These are phyloP conservation scores for Sporobolomyces roseus DNA, from an alignment of 768 basidiomycete species.

Conservation along the genomic window DNA sequence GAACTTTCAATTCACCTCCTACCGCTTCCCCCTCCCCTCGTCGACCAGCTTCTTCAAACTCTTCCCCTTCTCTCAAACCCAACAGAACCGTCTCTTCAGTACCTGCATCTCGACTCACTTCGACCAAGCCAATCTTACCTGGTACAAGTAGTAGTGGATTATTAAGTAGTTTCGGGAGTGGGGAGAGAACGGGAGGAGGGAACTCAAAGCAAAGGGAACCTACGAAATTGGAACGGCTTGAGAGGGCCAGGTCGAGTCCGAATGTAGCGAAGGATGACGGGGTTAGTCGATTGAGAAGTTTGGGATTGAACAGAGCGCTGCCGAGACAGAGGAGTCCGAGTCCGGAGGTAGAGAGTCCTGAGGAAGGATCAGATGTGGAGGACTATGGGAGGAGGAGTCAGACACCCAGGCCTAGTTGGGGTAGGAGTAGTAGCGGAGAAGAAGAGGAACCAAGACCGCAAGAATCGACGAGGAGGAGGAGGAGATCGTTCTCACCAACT, in stretches of 20 bases:
- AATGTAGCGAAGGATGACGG: neutral
- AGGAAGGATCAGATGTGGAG: neutral
- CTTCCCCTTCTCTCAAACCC: neutral
- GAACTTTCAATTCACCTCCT: neutral
- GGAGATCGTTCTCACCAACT: neutral
- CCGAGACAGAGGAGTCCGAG: neutral
- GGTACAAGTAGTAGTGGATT: neutral
- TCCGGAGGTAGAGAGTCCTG: neutral
- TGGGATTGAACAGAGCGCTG: slow-evolving; percentile 5
- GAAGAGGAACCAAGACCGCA: neutral
- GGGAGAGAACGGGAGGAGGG: neutral
- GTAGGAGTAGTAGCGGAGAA: neutral
- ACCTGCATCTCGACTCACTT: neutral
- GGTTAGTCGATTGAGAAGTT: neutral
- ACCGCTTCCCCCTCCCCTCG: neutral
- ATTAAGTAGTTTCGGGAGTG: slow-evolving; percentile 5
- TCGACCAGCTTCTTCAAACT: neutral
- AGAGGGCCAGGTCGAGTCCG: neutral
- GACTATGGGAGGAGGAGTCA: neutral
- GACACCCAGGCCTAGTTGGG: slow-evolving; percentile 8
- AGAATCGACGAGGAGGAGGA: neutral
- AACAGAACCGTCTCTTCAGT: too few relatives aligned
- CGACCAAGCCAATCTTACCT: too few relatives aligned
- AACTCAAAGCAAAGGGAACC: too few relatives aligned
- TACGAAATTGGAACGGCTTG: neutral